Base-by-base conservation (phyloP, 225 moss, liverwort and hornwort genomes). In the Physcomitrium patens region DNA sequence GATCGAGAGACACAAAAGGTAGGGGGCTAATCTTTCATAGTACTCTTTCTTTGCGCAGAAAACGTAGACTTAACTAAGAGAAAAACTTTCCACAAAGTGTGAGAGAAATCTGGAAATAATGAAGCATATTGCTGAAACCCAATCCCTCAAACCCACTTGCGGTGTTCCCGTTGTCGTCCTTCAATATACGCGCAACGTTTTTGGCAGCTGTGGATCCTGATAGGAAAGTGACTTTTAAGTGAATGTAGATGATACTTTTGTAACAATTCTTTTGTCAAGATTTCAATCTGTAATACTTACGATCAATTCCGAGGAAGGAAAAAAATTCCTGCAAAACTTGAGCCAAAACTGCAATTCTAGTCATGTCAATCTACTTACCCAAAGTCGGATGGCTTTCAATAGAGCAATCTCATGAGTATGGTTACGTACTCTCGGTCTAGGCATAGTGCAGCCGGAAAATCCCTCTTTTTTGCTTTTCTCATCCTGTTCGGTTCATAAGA, bases 11-110 rank as follows among this genome's bases (percentile, higher is more conserved):
- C 63, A n/a, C n/a, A n/a, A 73, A 56, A 63, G 18, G 31, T 9
- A 23, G 28, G 82, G 65, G 44, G 50, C 77, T 24, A 20, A 23
- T 20, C 45, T 69, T 69, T 74, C 65, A 8, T 69, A 70, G 23
- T 78, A 77, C 50, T 69, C 68, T 51, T 74, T 73, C 45, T 37
- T 48, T 20, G 8, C 37, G 52, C 82, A 69, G 5, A n/a, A 78
- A 74, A 74, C 69, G 69, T 43, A 78, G 74, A 31, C 64, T 56
- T 58, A 77, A 72, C 49, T 3, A 69, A 18, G 61, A 74, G 73
- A 82, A 57, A 69, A 73, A 55, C 18, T 71, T 23, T 60, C 55
- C 58, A 20, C 63, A 42, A 71, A 67, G 13, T 48, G 59, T 14
- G 77, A 47, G 54, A 49, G 60, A 22, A 56, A 37, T 15, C 70